These are phyloP conservation scores for Aspergillus homomorphus DNA, from an alignment of 495 filamentous ascomycete species.

Conservation along the genomic window DNA sequence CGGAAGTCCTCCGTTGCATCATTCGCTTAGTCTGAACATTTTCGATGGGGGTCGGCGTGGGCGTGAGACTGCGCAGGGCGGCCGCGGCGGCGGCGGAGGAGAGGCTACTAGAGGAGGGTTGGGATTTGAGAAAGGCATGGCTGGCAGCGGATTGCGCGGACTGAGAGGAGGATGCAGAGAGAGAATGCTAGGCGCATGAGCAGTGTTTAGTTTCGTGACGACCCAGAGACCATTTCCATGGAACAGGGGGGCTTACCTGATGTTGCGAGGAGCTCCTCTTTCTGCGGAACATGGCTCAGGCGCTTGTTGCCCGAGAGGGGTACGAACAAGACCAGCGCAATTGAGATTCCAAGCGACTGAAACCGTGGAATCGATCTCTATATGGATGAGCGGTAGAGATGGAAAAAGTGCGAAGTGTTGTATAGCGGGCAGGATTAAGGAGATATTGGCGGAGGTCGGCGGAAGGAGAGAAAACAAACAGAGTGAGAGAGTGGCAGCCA, in stretches of 20 bases:
- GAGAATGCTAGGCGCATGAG: slow-evolving; percentile 43
- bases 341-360: neutral
- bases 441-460: neutral
- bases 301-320: slow-evolving; percentile 5
- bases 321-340: slow-evolving; percentile 8
- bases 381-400: neutral
- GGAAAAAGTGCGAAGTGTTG: neutral
- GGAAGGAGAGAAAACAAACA: neutral
- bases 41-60: slow-evolving; percentile 71
- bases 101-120: slow-evolving; percentile 60
- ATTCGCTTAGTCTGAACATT: slow-evolving; percentile 87
- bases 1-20: slow-evolving; percentile 63
- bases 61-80: slow-evolving; percentile 71
- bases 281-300: slow-evolving; percentile 50
- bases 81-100: slow-evolving; percentile 83
- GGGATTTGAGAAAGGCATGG: slow-evolving; percentile 71
- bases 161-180: slow-evolving; percentile 58
- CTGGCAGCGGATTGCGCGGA: slow-evolving; percentile 72
- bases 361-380: neutral
- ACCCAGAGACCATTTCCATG: neutral
- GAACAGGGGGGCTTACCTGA: slow-evolving; percentile 44
- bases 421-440: neutral
- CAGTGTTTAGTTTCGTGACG: neutral
- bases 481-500: neutral
- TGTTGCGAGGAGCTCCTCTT: slow-evolving; percentile 52